Conservation (phyloP, 2,329 filamentous ascomycete genomes). For the Fonsecaea multimorphosa region DNA sequence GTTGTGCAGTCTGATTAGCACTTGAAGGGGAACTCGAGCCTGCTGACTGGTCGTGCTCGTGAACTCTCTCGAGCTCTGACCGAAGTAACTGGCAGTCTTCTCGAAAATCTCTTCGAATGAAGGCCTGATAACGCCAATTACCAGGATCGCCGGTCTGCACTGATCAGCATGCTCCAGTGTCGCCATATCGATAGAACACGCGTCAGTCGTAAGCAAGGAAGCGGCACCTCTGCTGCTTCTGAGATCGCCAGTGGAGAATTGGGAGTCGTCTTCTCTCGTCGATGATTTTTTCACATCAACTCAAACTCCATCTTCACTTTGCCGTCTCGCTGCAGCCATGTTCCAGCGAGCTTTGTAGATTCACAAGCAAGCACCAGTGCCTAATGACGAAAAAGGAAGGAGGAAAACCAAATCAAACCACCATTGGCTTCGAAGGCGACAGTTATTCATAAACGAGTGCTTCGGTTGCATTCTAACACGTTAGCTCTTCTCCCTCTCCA, state of each 20-base stretch:
- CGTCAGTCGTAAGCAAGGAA: neutral
- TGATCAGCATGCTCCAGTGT: neutral
- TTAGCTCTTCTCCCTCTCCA: too few species aligned
- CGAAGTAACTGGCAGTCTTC: neutral
- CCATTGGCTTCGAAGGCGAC: too few species aligned
- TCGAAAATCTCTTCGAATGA: neutral
- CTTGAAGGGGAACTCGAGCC: neutral
- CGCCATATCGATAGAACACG: neutral
- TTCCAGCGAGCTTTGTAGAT: too few species aligned
- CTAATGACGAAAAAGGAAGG: too few species aligned
- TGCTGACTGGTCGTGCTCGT: neutral
- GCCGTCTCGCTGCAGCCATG: too few species aligned
- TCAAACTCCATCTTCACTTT: too few species aligned
- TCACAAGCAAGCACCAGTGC: too few species aligned
- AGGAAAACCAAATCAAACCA: too few species aligned
- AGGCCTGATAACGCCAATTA: neutral
- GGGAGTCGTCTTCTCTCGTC: neutral
- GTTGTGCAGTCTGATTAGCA: neutral
- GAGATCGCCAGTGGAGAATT: neutral
- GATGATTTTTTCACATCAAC: neutral
- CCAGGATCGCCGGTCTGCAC: neutral
- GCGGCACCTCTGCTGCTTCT: neutral
- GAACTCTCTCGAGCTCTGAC: neutral
- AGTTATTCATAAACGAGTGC: too few species aligned
- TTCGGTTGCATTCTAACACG: too few species aligned